Evolutionary conservation across 1,284 basidiomycete genomes (phyloP).

Genomic region (Afroboletus lepidellus): DNA sequence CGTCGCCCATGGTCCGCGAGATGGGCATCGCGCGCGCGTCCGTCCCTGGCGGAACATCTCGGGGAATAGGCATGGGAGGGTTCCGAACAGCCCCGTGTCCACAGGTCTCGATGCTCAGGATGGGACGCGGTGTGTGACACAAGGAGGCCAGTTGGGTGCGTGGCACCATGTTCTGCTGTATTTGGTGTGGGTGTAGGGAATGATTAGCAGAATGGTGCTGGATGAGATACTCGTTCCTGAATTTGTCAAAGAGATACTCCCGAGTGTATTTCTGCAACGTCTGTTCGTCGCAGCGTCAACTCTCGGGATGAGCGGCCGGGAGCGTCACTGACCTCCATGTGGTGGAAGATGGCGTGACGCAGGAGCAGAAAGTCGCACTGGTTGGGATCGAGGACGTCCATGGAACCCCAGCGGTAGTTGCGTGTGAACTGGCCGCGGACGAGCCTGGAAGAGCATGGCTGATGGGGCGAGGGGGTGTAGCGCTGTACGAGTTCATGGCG

Average conservation of each 20-base stretch:
- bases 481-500: conserved; percentile 68
- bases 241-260: conserved; percentile 80
- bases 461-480: conserved; percentile 57
- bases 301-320: conserved; percentile 19
- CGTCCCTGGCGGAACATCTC: conserved; percentile 42
- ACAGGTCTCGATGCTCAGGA: conserved; percentile 70
- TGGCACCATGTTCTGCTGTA: conserved; percentile 38
- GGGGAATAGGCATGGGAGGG: conserved; percentile 47
- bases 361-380: conserved; percentile 78
- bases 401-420: conserved; percentile 73
- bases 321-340: conserved; percentile 65
- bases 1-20: conserved; percentile 40
- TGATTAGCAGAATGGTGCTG: conserved; percentile 48
- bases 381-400: conserved; percentile 72
- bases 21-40: conserved; percentile 43
- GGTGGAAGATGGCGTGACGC: conserved; percentile 73
- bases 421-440: conserved; percentile 62
- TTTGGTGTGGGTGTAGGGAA: conserved; percentile 42
- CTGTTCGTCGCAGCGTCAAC: conserved; percentile 38
- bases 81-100: conserved; percentile 44
- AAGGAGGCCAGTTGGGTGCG: conserved; percentile 43
- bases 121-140: conserved; percentile 55
- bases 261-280: conserved; percentile 79
- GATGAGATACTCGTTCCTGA: conserved; percentile 56
- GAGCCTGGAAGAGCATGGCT: conserved; percentile 45